Conservation (phyloP, 257 asterid genomes). For the Hygrophila difformis region DNA sequence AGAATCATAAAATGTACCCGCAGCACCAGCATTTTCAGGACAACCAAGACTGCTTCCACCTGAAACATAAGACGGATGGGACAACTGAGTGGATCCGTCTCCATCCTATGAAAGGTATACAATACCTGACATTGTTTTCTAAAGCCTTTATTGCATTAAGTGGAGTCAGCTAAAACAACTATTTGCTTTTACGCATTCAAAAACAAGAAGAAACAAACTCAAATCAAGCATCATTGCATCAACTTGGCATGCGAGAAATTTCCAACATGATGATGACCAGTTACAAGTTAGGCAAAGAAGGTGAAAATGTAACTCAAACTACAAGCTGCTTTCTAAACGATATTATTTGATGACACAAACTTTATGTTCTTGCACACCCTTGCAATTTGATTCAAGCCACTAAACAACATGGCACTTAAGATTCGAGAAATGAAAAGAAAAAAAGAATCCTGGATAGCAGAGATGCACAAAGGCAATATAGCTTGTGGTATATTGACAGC, state of each 20-base stretch:
- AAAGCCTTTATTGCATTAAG: too few species aligned
- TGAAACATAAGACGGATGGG: slow-evolving; percentile 26
- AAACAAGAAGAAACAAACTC: too few species aligned
- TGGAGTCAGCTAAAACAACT: too few species aligned
- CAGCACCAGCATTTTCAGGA: slow-evolving; percentile 93
- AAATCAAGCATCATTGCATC: too few species aligned
- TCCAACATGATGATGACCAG: background rate
- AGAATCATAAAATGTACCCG: slow-evolving; percentile 92
- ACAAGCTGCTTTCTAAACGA: background rate
- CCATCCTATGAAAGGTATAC: too few species aligned
- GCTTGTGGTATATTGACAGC: too few species aligned
- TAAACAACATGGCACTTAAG: background rate
- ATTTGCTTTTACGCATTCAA: too few species aligned
- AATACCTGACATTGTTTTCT: too few species aligned
- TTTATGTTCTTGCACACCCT: background rate
- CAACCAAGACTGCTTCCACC: slow-evolving; percentile 97
- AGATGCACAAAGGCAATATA: too few species aligned
- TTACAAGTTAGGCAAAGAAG: background rate
- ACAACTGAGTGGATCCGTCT: slow-evolving; percentile 7
- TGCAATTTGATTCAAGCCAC: slow-evolving; percentile 2
- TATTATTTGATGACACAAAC: background rate
- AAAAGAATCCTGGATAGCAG: too few species aligned
- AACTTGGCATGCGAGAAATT: too few species aligned
- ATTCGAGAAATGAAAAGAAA: background rate
- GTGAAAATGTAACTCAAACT: background rate